These are phyloP conservation scores for Geranomyces michiganensis DNA, from an alignment of 192 early-diverging fungal species.

Conservation along the genomic window DNA sequence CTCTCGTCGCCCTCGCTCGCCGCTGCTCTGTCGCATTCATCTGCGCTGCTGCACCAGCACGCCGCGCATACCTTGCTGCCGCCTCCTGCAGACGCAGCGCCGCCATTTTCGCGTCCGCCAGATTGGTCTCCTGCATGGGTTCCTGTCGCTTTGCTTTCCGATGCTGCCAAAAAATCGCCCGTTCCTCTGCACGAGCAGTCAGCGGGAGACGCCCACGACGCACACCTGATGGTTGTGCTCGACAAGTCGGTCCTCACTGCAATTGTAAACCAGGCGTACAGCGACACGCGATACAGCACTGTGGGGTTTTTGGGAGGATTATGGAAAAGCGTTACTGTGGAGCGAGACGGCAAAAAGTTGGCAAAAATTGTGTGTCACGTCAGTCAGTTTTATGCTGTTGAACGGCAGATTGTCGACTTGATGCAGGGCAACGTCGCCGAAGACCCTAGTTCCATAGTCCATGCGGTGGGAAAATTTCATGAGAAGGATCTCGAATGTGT, in stretches of 20 bases:
- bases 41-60: neutral
- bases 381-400: conserved; percentile 13
- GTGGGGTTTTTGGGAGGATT: conserved; percentile 33
- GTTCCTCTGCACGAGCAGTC: conserved; percentile 20
- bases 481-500: conserved; percentile 31
- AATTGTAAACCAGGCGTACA: conserved; percentile 27
- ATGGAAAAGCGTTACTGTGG: conserved; percentile 13
- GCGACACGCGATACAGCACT: conserved; percentile 27
- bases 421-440: conserved; percentile 17
- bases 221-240: conserved; percentile 15
- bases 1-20: too few relatives aligned
- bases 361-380: conserved; percentile 28
- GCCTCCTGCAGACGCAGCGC: conserved; percentile 9
- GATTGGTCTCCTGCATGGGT: conserved; percentile 29
- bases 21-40: too few relatives aligned
- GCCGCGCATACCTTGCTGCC: conserved; percentile 3
- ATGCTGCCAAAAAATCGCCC: neutral
- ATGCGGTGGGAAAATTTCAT: conserved; percentile 28
- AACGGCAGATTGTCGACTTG: conserved; percentile 22
- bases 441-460: conserved; percentile 14
- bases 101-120: conserved; percentile 3
- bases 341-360: neutral
- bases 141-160: conserved; percentile 10
- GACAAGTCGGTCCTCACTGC: conserved; percentile 34
- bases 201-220: conserved; percentile 6